Evolutionary conservation across 2,329 filamentous ascomycete genomes (phyloP).

Genomic region (Calonectria hawksworthii): DNA sequence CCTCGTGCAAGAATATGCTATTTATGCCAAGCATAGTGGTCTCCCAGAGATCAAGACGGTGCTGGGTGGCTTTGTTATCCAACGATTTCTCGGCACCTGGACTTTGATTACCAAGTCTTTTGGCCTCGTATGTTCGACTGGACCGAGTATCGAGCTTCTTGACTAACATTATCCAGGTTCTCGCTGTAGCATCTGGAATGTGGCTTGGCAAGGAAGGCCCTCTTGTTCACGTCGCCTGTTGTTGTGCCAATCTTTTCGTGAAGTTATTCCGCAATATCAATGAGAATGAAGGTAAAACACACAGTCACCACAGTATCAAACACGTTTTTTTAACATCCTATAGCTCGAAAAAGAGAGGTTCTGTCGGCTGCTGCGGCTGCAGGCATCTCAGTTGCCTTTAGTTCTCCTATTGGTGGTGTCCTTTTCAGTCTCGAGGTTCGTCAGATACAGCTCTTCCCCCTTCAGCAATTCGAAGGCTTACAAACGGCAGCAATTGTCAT

Average conservation of each 20-base stretch:
- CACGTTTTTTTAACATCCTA: background rate
- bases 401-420: conserved; percentile 93
- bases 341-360: conserved; percentile 90
- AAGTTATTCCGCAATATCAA: conserved; percentile 86
- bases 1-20: conserved; percentile 85
- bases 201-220: conserved; percentile 98
- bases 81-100: conserved; percentile 88
- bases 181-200: conserved; percentile 93
- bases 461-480: conserved; percentile 20
- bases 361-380: conserved; percentile 93
- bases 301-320: conserved; percentile 17
- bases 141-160: background rate
- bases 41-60: conserved; percentile 99
- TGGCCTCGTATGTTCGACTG: conserved; percentile 74
- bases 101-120: conserved; percentile 91
- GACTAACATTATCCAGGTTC: conserved; percentile 69
- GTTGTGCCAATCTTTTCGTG: conserved; percentile 94
- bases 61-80: conserved; percentile 92
- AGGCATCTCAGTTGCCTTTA: conserved; percentile 94
- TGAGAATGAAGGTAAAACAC: conserved; percentile 80
- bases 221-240: conserved; percentile 95
- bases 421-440: conserved; percentile 90
- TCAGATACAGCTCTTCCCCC: background rate
- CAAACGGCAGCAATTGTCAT: conserved; percentile 81
- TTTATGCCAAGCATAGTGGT: conserved; percentile 93